Evolutionary conservation across 257 asterid species (phyloP), one percentile per base, ranked within the genome.

Genomic region (Solanum rostratum): DNA sequence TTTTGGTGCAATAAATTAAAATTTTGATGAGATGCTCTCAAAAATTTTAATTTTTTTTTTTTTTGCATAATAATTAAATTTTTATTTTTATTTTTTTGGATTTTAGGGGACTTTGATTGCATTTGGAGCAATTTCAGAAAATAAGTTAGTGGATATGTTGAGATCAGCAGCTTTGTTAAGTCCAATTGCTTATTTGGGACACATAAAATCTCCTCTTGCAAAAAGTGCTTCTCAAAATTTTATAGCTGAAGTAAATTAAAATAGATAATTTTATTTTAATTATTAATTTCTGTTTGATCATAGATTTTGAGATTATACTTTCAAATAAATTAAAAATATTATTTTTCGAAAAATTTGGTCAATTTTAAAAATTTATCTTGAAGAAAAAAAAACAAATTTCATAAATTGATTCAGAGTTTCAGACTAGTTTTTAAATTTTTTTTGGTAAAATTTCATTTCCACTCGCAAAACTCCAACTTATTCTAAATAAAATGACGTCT

Each of bases 21-120:
- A 7, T 0, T 16, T 30, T 33, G 7, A 8, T 33, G 76, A 39
- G 76, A 39, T 39, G 45, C 45, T 39, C 45, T 39, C 45, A 39
- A 52, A 52, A 52, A 15, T 52, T 13, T 68, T 13, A 29, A 16
- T 6, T 16, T 18, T 20, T 33, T 3, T 33, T 33, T 33, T 33
- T 33, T 33, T 19, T 16, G 22, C 5, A 24, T 33, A 16, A 71
- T 70, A 41, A 39, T 15, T 39, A 4, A 30, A 20, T 0, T 2
- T 4, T 30, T n/a, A 0, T 3, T 33, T 11, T 43, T 52, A 3
- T 19, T n/a, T 52, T 27, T 5, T 22, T n/a, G 19, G 6, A 10
- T 45, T 15, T 27, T 83, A 94, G 98, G 98, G 98, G n/a, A 94
- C 97, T 18, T 85, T 94, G 68, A 93, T 92, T 91, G 96, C 97